Evolutionary conservation across 495 filamentous ascomycete species (phyloP).

Genomic region (Neurospora hispaniola): DNA sequence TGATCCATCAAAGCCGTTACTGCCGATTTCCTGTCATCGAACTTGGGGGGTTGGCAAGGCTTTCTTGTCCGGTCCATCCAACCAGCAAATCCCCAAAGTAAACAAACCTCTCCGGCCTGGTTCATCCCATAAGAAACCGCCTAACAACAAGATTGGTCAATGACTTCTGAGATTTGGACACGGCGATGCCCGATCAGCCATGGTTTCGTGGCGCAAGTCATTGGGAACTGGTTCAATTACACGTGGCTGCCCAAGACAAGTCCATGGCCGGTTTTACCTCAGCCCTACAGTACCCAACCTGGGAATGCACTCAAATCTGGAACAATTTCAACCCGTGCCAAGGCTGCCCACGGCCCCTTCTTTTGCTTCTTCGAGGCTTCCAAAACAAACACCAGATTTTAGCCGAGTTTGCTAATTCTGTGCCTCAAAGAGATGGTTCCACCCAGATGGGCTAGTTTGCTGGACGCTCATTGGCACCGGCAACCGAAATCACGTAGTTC

Average conservation of each 20-base stretch:
- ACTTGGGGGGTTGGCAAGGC: background rate
- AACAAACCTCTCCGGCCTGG: background rate
- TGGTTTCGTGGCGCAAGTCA: background rate
- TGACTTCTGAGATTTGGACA: background rate
- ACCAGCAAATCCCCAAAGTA: background rate
- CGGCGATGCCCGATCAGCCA: background rate
- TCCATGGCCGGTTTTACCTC: background rate
- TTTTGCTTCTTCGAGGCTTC: background rate
- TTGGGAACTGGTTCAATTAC: background rate
- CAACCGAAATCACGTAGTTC: background rate
- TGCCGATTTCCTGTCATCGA: background rate
- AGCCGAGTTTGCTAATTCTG: background rate
- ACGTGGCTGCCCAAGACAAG: background rate
- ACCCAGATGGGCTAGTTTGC: background rate
- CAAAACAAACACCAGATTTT: background rate
- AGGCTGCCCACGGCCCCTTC: background rate
- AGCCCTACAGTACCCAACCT: background rate
- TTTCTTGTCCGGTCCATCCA: background rate
- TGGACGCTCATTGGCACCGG: background rate
- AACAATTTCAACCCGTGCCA: background rate
- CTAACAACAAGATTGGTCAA: background rate
- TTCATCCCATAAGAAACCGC: background rate
- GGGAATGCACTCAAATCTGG: background rate
- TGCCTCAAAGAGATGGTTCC: background rate
- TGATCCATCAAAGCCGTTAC: rapidly evolving